Evolutionary conservation across 2,329 filamentous ascomycete genomes (phyloP).

Genomic region (Talaromyces funiculosus): DNA sequence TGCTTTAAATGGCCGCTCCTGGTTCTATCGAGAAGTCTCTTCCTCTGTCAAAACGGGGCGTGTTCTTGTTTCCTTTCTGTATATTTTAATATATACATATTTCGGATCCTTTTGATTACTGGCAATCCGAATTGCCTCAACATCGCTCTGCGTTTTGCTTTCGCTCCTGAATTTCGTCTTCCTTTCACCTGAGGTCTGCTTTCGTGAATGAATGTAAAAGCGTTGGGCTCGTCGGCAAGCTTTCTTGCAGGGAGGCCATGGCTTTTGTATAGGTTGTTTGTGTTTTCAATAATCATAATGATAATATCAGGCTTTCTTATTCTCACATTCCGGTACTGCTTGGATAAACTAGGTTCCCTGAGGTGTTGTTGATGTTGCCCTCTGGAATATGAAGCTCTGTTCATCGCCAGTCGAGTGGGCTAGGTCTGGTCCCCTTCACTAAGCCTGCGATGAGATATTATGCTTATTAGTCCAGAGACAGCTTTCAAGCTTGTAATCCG

Average conservation of each 20-base stretch:
- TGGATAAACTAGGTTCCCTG: no score
- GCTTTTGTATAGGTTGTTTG: background rate
- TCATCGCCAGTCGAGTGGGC: no score
- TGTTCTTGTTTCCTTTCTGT: background rate
- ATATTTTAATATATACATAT: background rate
- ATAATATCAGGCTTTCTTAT: background rate
- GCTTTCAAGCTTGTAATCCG: no score
- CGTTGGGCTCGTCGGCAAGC: background rate
- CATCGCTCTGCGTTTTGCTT: background rate
- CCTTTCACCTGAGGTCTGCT: background rate
- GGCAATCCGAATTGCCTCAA: no score
- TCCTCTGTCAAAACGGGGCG: background rate
- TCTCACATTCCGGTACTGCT: no score
- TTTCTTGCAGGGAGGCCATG: background rate
- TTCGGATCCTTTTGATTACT: no score
- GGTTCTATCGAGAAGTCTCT: background rate
- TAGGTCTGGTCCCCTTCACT: no score
- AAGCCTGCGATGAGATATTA: background rate
- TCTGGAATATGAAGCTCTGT: background rate
- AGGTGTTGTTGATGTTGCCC: background rate
- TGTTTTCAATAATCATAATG: constrained; percentile 2
- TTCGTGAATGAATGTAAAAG: background rate
- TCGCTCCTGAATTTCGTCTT: background rate
- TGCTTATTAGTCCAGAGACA: background rate
- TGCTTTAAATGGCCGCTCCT: no score